These are phyloP conservation scores for Takakia lepidozioides DNA, from an alignment of 225 moss, liverwort and hornwort genomes.

Conservation along the genomic window DNA sequence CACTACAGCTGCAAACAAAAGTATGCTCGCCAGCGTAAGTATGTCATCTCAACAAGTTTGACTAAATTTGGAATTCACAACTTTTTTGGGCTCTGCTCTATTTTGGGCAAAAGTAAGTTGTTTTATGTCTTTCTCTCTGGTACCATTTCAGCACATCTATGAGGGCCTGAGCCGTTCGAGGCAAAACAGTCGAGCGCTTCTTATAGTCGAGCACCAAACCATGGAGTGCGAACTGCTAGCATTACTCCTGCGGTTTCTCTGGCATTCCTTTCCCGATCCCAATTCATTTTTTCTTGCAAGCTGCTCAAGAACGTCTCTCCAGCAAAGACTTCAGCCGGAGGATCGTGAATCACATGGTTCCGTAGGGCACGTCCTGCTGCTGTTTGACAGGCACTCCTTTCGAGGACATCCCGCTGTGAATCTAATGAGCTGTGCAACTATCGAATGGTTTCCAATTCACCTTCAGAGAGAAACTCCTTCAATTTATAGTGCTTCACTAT, in stretches of 20 bases:
- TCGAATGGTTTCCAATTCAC: no score
- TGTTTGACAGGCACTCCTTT: conserved; percentile 73
- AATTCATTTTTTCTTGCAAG: conserved; percentile 53
- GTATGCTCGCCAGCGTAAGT: no score
- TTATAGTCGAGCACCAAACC: conserved; percentile 64
- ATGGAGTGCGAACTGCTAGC: conserved; percentile 78
- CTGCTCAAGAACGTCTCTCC: conserved; percentile 40
- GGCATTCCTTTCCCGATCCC: conserved; percentile 45
- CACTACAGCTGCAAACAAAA: no score
- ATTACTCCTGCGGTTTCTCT: conserved; percentile 69
- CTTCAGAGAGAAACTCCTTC: no score
- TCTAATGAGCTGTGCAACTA: conserved; percentile 56
- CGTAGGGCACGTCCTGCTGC: conserved; percentile 68
- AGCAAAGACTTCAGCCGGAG: conserved; percentile 62
- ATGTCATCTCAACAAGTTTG: no score
- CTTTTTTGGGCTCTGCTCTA: no score
- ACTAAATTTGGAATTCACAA: no score
- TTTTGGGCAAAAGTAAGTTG: no score
- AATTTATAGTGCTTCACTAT: no score
- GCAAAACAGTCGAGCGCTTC: conserved; percentile 47
- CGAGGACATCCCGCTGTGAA: conserved; percentile 53
- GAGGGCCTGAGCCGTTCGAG: no score
- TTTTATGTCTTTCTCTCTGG: no score
- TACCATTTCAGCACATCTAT: no score
- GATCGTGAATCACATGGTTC: conserved; percentile 77